Percentiles rank a stretch among this genome's conserved stretches.
phyloP scores from a whole-genome alignment of 2,329 filamentous ascomycete species.

The Lasiodiplodia hormozganensis region DNA sequence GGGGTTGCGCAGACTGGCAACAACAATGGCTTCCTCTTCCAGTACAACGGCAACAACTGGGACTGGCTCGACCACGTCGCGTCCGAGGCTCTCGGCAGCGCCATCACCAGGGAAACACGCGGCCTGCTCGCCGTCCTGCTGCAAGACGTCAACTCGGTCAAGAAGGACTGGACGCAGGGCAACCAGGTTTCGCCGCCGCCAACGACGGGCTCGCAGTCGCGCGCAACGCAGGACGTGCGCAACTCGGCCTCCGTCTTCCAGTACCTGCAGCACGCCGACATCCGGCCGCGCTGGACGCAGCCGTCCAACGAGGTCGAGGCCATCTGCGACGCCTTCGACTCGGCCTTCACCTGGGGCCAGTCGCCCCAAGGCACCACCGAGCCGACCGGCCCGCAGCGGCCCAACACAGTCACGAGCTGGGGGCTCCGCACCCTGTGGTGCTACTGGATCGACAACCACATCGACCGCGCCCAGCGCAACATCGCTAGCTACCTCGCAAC shows the following conservation, averaged over 20 bases:
- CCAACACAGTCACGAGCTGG: neutral
- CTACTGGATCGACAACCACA: constrained; percentile 2
- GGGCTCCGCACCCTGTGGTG: neutral
- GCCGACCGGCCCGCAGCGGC: neutral
- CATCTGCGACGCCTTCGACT: neutral
- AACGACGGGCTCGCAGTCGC: neutral
- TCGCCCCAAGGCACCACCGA: neutral
- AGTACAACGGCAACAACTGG: neutral
- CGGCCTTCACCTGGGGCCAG: neutral
- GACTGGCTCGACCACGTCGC: constrained; percentile 1
- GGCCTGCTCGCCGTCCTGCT: neutral
- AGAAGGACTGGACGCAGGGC: neutral
- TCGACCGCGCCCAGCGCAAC: neutral
- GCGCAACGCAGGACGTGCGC: neutral
- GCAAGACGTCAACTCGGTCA: constrained; percentile 1
- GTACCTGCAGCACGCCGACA: constrained; percentile 1
- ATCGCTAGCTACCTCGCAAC: neutral
- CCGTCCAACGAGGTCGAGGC: neutral
- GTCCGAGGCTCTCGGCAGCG: neutral
- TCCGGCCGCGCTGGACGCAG: neutral
- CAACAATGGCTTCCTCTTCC: neutral
- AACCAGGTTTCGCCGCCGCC: neutral
- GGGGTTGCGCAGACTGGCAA: neutral
- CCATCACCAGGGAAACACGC: neutral
- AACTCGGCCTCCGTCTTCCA: neutral